Percentiles rank a stretch among this genome's conserved stretches.
phyloP scores from a whole-genome alignment of 345 rosid genomes.

The Carallia brachiata region DNA sequence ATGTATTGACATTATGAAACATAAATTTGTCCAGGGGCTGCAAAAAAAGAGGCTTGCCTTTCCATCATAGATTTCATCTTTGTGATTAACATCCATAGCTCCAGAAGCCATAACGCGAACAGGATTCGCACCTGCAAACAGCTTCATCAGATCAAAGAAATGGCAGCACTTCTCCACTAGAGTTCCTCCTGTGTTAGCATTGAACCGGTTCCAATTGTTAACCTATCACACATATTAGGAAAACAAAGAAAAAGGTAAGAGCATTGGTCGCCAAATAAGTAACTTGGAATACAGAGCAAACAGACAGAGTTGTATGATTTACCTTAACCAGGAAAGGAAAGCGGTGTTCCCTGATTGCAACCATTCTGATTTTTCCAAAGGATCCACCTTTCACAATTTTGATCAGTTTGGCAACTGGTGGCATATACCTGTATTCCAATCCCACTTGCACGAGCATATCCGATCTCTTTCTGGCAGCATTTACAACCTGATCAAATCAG shows the following conservation, averaged over 20 bases:
- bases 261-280: slow-evolving; percentile 5
- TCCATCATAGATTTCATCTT: slow-evolving; percentile 84
- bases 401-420: slow-evolving; percentile 88
- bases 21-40: background rate
- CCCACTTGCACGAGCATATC: slow-evolving; percentile 94
- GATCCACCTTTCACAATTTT: slow-evolving; percentile 64
- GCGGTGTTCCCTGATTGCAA: slow-evolving; percentile 84
- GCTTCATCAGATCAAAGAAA: slow-evolving; percentile 92
- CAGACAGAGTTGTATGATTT: slow-evolving; percentile 15
- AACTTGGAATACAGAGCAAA: slow-evolving; percentile 1
- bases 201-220: slow-evolving; percentile 91
- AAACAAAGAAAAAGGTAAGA: slow-evolving; percentile 1
- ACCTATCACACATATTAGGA: slow-evolving; percentile 45
- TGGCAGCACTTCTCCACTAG: slow-evolving; percentile 98
- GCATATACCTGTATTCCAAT: slow-evolving; percentile 88
- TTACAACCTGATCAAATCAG: slow-evolving; percentile 52
- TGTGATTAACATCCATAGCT: slow-evolving; percentile 85
- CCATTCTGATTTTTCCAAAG: slow-evolving; percentile 81
- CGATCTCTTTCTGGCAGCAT: slow-evolving; percentile 68
- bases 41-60: slow-evolving; percentile 42
- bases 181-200: slow-evolving; percentile 83
- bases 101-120: slow-evolving; percentile 94
- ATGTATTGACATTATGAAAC: no score
- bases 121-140: slow-evolving; percentile 83
- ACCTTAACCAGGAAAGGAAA: slow-evolving; percentile 97